These are phyloP conservation scores for Carex scoparia DNA, from an alignment of 176 grass and related monocot species.

Conservation along the genomic window DNA sequence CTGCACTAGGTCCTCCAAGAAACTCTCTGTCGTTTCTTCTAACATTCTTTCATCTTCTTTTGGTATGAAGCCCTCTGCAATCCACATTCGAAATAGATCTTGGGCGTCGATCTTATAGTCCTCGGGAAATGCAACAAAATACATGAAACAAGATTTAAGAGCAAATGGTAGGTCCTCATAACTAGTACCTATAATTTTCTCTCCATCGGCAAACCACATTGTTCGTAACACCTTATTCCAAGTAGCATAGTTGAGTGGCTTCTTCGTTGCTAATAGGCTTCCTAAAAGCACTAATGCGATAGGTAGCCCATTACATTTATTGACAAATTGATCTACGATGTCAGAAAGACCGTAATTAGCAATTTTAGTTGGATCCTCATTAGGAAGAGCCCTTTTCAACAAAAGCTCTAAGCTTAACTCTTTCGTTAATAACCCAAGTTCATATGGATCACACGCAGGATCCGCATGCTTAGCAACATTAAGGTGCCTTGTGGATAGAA, in stretches of 20 bases:
- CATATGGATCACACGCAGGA: not conserved
- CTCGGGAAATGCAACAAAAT: not conserved
- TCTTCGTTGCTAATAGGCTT: not conserved
- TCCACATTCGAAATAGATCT: not conserved
- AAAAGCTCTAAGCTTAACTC: not conserved
- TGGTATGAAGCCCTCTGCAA: slow-evolving; percentile 1
- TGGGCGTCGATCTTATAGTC: not conserved
- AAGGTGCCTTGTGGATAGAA: not conserved
- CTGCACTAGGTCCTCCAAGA: not conserved
- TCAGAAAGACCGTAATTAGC: not conserved
- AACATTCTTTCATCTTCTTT: not conserved
- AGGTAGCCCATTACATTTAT: slow-evolving; percentile 8
- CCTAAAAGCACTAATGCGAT: slow-evolving; percentile 6
- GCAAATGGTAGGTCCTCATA: not conserved
- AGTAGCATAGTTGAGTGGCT: not conserved
- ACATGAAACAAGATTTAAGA: slow-evolving; percentile 2
- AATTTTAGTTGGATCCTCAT: not conserved
- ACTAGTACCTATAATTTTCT: not conserved
- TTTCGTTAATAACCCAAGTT: not conserved
- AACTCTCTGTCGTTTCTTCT: not conserved
- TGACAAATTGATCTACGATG: not conserved
- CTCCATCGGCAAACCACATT: not conserved
- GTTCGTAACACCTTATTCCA: not conserved
- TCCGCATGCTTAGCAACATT: not conserved
- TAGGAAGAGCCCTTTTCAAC: not conserved